Evolutionary conservation across 176 grass and related monocot species (phyloP), one percentile per base, ranked within the genome.

Genomic region (Musa troglodytarum): DNA sequence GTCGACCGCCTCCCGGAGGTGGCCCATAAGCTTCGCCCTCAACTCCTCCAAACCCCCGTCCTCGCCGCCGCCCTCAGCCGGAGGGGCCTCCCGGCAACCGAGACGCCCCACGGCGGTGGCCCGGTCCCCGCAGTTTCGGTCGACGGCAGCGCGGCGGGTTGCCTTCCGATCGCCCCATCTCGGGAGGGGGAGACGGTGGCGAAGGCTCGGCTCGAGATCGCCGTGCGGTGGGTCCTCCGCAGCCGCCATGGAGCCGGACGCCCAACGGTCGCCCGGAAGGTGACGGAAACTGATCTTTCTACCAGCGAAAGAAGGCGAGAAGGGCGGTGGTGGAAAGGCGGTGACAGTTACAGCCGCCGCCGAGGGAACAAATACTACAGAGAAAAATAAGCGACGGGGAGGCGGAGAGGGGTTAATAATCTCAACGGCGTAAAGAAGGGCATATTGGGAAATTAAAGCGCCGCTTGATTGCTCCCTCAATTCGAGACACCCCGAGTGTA

Each of bases 11-110:
- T 82, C 79, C 16, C 77, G 79, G 29, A 88, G 79, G 71, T 86
- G 89, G 49, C 84, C 86, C 89, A 92, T 92, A 76, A 92, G 84
- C 76, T 92, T 92, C 12, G 68, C 68, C 1, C 86, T 81, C 68
- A 86, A 86, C 83, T 89, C 83, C 65, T 86, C 79, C 16, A 92
- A 64, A 28, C 79, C 68, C 1, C 24, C 79, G 9, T 77, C 78
- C 20, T 61, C 53, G 0, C 75, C 59, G 26, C 58, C 13, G 20
- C 23, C 29, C 34, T 28, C 0, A 1, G 53, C 78, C 65, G 11
- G 49, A 9, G 67, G 20, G 80, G 67, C 10, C 78, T 53, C 62
- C 15, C 65, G 52, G 62, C 52, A 66, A 1, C 16, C 83, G 81
- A 71, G 62, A 64, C 53, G 77, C 5, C 11, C 22, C 11, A 24